Evolutionary conservation across 176 grass and related monocot genomes (phyloP), one percentile per base, ranked within the genome.

Genomic region (Triticum urartu): DNA sequence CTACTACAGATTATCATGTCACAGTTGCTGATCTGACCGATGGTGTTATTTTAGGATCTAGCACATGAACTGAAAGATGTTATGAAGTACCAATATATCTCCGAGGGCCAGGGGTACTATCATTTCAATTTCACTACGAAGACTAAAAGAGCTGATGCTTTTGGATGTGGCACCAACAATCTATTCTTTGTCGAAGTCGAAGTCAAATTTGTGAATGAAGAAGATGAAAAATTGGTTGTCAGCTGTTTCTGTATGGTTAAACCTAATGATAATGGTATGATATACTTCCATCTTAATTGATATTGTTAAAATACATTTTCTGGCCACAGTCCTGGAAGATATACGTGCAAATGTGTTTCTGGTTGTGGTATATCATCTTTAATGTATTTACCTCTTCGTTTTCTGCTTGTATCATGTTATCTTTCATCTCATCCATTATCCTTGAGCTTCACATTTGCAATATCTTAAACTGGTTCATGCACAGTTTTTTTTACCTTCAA

Each of bases 81-180:
- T 33, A 1, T 81, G 39, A 21, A 21, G 14, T 9, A 52, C 10
- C 24, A 81, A 81, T 52, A 42, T 25, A 68, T 81, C 9, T 21
- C 32, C 33, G 79, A 68, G 30, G 9, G 48, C 1, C 10, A 9
- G 14, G 21, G 1, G 1, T 68, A 52, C 25, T 68, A 22, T 68
- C 64, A 81, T 81, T 69, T 68, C 64, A 81, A 68, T 43, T 68
- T 81, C 43, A 81, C 9, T 52, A 81, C 79, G 26, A 81, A 68
- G 43, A 48, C 70, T 34, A 36, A 32, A 35, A 20, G 14, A 34
- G 32, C 12, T 69, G 32, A 8, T 33, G 13, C 12, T 35, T 30
- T 6, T 35, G 30, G 26, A 17, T 69, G 14, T 35, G 30, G 7
- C 15, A 28, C 24, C 11, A 24, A 22, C 14, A 64, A 64, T 9